These are phyloP conservation scores for Glebionis coronaria DNA, from an alignment of 129 eudicot genomes.

Conservation along the genomic window DNA sequence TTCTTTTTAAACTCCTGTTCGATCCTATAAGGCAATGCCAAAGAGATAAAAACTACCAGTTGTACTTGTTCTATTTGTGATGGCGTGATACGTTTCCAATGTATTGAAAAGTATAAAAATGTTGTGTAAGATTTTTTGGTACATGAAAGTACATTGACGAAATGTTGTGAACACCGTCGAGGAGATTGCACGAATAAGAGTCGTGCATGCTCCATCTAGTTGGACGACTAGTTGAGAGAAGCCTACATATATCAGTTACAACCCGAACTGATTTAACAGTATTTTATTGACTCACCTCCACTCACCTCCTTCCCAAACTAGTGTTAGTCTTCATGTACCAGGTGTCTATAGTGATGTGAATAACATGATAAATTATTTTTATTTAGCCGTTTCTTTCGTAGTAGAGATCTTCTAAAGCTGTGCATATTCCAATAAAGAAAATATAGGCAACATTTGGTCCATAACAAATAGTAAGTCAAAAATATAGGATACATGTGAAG, in stretches of 20 bases:
- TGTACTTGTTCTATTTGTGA: not conserved
- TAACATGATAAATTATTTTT: not conserved
- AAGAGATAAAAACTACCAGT: not conserved
- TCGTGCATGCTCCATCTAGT: too few species aligned
- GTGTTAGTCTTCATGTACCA: too few species aligned
- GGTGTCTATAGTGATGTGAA: not conserved
- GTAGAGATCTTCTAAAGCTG: not conserved
- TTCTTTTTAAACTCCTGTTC: not conserved
- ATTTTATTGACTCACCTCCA: too few species aligned
- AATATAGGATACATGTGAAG: too few species aligned
- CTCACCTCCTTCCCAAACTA: too few species aligned
- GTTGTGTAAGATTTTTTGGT: not conserved
- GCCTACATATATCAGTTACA: too few species aligned
- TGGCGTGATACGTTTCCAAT: not conserved
- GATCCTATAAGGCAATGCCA: not conserved
- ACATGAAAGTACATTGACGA: too few species aligned
- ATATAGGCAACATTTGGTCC: not conserved
- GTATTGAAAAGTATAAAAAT: not conserved
- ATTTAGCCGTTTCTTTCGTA: not conserved
- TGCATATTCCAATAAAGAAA: too few species aligned
- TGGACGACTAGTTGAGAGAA: too few species aligned
- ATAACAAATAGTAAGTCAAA: not conserved
- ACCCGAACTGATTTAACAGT: too few species aligned
- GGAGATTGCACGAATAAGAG: too few species aligned
- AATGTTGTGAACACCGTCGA: too few species aligned